phyloP scores from a whole-genome alignment of 2,329 filamentous ascomycete genomes.

The Aspergillus pseudoviridinutans region DNA sequence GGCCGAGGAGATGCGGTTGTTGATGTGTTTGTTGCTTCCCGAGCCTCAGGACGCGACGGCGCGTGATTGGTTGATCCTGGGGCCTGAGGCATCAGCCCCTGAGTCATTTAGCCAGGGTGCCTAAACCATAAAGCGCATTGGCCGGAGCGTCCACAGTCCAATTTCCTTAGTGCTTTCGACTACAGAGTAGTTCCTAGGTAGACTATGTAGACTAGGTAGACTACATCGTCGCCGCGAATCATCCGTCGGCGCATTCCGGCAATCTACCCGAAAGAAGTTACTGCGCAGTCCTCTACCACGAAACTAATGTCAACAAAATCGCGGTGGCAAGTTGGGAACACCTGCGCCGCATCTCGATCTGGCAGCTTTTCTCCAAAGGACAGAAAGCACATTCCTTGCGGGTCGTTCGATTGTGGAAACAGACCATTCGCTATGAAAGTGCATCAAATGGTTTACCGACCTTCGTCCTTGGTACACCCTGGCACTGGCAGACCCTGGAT shows the following conservation, averaged over 20 bases:
- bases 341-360: not conserved
- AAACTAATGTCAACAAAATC: not conserved
- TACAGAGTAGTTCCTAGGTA: too few species aligned
- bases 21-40: conserved; percentile 14
- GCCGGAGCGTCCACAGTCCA: not conserved
- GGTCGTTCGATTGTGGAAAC: not conserved
- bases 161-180: not conserved
- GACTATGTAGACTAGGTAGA: too few species aligned
- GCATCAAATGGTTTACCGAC: not conserved
- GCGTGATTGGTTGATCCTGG: not conserved
- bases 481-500: not conserved
- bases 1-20: conserved; percentile 7
- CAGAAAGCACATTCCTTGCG: not conserved
- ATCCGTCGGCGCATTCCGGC: not conserved
- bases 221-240: not conserved
- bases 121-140: not conserved
- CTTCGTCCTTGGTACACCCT: not conserved
- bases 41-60: conserved; percentile 16
- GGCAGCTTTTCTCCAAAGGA: not conserved
- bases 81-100: conserved; percentile 11
- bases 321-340: too few species aligned
- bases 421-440: not conserved
- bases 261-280: not conserved
- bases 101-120: too few species aligned
- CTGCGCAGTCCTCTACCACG: not conserved